phyloP scores from a whole-genome alignment of 495 filamentous ascomycete genomes.

The Penicillium verhagenii region DNA sequence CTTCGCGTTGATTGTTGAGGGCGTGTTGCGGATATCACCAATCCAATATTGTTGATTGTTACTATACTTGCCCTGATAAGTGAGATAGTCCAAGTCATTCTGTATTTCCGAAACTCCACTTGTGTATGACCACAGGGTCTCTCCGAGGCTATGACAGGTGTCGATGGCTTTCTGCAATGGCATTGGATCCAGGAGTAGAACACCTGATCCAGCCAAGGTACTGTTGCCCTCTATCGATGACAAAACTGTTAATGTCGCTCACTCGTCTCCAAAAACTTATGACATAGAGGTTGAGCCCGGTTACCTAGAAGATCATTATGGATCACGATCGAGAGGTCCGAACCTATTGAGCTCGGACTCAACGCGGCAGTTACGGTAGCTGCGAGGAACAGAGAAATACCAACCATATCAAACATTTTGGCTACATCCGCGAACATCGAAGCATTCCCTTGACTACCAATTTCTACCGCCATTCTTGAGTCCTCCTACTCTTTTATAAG shows the following conservation, averaged over 20 bases:
- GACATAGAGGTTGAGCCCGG: no score
- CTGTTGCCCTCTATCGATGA: conserved; percentile 13
- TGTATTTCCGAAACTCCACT: not conserved
- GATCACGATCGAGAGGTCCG: conserved; percentile 22
- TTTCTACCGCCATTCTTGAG: not conserved
- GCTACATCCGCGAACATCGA: not conserved
- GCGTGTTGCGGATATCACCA: conserved; percentile 5
- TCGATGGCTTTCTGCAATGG: conserved; percentile 14
- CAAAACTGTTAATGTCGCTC: no score
- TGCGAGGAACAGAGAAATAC: conserved; percentile 3
- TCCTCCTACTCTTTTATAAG: not conserved
- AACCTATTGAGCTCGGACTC: conserved; percentile 12
- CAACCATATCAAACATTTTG: not conserved
- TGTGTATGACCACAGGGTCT: conserved; percentile 12
- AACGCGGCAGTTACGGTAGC: conserved; percentile 6
- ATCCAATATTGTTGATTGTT: conserved; percentile 17
- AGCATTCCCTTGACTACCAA: not conserved
- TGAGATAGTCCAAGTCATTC: conserved; percentile 15
- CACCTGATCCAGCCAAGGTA: conserved; percentile 14
- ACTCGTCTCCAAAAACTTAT: not conserved
- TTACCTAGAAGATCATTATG: conserved; percentile 24
- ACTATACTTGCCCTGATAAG: conserved; percentile 8
- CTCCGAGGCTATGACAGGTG: conserved; percentile 17
- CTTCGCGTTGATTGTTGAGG: conserved; percentile 12
- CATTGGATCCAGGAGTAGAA: conserved; percentile 20